Conservation (phyloP, 768 basidiomycete species). For the Xerocomellus intermedius region DNA sequence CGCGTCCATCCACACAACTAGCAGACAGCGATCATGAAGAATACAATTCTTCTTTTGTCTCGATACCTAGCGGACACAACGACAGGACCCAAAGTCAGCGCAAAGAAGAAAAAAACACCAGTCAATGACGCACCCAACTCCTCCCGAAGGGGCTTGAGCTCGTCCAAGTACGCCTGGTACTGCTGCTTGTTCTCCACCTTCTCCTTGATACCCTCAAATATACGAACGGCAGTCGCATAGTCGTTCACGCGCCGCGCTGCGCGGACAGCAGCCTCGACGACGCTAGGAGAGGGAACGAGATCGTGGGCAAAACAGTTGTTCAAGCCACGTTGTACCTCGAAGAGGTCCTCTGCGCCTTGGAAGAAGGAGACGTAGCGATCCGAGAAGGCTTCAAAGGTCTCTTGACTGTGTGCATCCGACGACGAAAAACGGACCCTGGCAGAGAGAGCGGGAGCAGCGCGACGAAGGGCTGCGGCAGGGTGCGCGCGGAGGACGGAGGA, state of each 20-base stretch:
- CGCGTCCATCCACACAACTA: slow-evolving; percentile 9
- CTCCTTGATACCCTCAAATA: slow-evolving; percentile 94
- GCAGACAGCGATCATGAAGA: slow-evolving; percentile 33
- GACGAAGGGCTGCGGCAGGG: slow-evolving; percentile 42
- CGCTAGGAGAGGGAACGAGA: slow-evolving; percentile 80
- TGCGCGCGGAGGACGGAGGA: slow-evolving; percentile 64
- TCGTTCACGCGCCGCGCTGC: slow-evolving; percentile 93
- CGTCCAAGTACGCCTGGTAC: slow-evolving; percentile 90
- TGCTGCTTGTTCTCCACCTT: slow-evolving; percentile 98
- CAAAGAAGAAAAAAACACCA: not conserved
- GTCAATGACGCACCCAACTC: slow-evolving; percentile 71
- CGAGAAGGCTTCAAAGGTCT: slow-evolving; percentile 93
- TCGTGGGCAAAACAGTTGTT: slow-evolving; percentile 99
- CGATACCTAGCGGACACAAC: slow-evolving; percentile 42
- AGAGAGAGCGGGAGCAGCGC: slow-evolving; percentile 46
- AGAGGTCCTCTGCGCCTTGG: slow-evolving; percentile 88
- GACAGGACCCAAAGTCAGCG: not conserved
- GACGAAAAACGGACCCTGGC: slow-evolving; percentile 34
- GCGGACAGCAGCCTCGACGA: slow-evolving; percentile 83
- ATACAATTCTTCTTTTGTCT: slow-evolving; percentile 65
- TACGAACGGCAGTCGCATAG: slow-evolving; percentile 93
- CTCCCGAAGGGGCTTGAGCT: slow-evolving; percentile 82
- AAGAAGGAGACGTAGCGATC: slow-evolving; percentile 94
- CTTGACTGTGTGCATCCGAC: slow-evolving; percentile 72
- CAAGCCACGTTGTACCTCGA: slow-evolving; percentile 97